Evolutionary conservation across 2,329 filamentous ascomycete species (phyloP), one percentile per base, ranked within the genome.

Genomic region (Aureobasidium sp.): DNA sequence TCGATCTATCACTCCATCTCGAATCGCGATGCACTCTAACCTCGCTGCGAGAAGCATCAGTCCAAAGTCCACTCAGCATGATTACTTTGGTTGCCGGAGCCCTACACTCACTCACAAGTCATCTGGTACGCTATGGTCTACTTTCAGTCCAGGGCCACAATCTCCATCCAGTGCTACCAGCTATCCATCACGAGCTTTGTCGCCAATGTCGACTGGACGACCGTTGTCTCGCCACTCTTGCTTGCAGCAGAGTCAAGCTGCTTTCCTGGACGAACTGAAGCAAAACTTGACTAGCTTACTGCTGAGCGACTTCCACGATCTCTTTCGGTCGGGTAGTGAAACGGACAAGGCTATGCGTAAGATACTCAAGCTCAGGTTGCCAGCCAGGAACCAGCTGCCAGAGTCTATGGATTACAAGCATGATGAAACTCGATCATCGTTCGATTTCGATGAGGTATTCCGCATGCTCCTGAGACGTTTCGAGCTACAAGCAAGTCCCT

Each of bases 301-400:
- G 2, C 77, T 97, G 30, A 97, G 93, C 54, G 94, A 99, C 71
- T 80, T 97, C 4, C 91, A 92, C 6, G 91, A 87, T 42, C 87
- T 97, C 1, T 94, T 95, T 73, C 85, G 86, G 16, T 84, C 84
- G 55, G 94, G 94, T 3, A 96, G 91, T 45, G 94, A 99, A 76
- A 97, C 93, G 0, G 94, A 97, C 72, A 21, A 54, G n/a, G 62
- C 54, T 21, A 36, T 55, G 16, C 55, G 49, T 16, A 48, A 61
- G 29, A 42, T 44, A 5, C 16, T 62, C 27, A 52, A 54, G 36
- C 32, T 48, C 15, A 30, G 47, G 21, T 27, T 59, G 6, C 29
- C 45, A 4, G 15, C 8, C 4, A 4, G 25, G 3, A 21, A 8
- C 6, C 13, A 5, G 4, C 21, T 10, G 2, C 4, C 25, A 10